Percentiles rank a stretch among this genome's conserved stretches.
These are phyloP conservation scores for Suillus subalutaceus DNA, from an alignment of 768 basidiomycete genomes.

Conservation along the genomic window DNA sequence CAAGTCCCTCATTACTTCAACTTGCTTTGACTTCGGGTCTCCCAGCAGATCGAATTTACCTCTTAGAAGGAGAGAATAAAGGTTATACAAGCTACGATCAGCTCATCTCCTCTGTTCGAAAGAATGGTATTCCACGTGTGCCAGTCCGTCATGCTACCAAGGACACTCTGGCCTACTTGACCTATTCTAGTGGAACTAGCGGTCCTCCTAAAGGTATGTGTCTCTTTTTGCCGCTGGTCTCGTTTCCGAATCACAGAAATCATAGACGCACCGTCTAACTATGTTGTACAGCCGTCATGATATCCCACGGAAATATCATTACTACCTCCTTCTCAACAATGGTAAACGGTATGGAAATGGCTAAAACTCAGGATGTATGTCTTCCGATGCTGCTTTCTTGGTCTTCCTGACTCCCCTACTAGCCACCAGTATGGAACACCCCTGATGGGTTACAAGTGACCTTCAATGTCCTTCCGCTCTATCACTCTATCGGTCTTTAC, in stretches of 20 bases:
- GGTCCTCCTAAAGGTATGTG: slow-evolving; percentile 64
- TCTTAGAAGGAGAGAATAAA: slow-evolving; percentile 42
- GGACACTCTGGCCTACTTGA: slow-evolving; percentile 61
- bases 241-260: not conserved
- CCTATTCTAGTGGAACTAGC: slow-evolving; percentile 73
- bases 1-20: slow-evolving; percentile 42
- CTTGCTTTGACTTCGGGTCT: slow-evolving; percentile 37
- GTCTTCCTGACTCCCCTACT: slow-evolving; percentile 41
- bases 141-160: slow-evolving; percentile 45
- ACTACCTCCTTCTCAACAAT: slow-evolving; percentile 39
- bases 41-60: slow-evolving; percentile 41
- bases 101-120: slow-evolving; percentile 40
- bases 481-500: slow-evolving; percentile 63
- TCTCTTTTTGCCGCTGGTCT: not conserved
- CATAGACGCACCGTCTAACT: not conserved
- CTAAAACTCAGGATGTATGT: slow-evolving; percentile 41
- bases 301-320: slow-evolving; percentile 59
- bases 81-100: slow-evolving; percentile 44
- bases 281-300: slow-evolving; percentile 55
- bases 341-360: slow-evolving; percentile 28
- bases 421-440: slow-evolving; percentile 40
- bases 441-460: slow-evolving; percentile 45
- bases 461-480: slow-evolving; percentile 60
- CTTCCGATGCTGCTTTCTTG: slow-evolving; percentile 50
- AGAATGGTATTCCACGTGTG: slow-evolving; percentile 38